phyloP scores from a whole-genome alignment of 257 asterid species.

The Echium plantagineum region DNA sequence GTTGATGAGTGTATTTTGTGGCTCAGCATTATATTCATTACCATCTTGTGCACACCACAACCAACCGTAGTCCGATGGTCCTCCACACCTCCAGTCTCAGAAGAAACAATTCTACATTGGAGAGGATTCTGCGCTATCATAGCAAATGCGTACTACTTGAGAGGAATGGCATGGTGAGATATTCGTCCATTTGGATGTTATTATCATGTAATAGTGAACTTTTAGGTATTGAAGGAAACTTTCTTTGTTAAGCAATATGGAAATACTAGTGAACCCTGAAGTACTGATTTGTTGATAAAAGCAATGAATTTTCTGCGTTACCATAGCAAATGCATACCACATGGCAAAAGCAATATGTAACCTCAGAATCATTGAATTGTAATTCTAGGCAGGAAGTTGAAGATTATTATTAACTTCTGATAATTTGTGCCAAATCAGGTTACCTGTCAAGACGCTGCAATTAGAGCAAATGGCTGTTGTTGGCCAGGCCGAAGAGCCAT shows the following conservation, averaged over 20 bases:
- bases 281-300: neutral
- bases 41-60: conserved; percentile 90
- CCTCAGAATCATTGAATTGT: neutral
- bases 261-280: neutral
- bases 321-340: neutral
- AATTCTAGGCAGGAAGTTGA: neutral
- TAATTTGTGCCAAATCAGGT: conserved; percentile 32
- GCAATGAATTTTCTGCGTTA: neutral
- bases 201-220: neutral
- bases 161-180: conserved; percentile 97
- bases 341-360: too few species aligned
- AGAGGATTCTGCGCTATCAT: conserved; percentile 94
- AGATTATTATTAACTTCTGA: neutral
- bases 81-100: conserved; percentile 65
- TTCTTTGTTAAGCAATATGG: neutral
- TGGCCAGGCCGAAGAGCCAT: conserved; percentile 81
- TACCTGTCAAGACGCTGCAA: conserved; percentile 91
- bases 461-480: conserved; percentile 85
- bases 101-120: conserved; percentile 59
- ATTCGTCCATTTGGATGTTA: neutral
- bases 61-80: conserved; percentile 97
- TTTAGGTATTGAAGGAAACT: neutral
- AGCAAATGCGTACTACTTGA: conserved; percentile 84
- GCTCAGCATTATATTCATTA: conserved; percentile 78
- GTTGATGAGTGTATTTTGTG: conserved; percentile 87